Evolutionary conservation across 2,329 filamentous ascomycete genomes (phyloP).

Genomic region (Aureobasidium leucospermi): DNA sequence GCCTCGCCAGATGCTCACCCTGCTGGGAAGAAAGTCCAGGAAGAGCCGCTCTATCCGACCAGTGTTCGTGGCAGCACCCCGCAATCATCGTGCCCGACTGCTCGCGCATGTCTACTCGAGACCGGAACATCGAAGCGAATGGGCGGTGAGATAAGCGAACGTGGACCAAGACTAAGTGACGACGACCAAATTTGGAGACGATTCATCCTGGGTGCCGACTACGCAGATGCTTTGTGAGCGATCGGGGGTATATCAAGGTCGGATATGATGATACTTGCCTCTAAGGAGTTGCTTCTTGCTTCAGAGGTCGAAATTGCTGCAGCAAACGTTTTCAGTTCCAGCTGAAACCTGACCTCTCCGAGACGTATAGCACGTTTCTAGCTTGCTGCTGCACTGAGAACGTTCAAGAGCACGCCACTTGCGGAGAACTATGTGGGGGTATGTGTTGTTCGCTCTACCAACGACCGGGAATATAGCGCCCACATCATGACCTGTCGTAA

Average conservation of each 20-base stretch:
- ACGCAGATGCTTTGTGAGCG: background rate
- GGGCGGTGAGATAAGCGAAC: background rate
- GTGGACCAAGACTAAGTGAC: background rate
- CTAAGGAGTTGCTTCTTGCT: background rate
- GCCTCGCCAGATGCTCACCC: background rate
- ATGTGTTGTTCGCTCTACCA: background rate
- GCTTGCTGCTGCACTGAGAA: background rate
- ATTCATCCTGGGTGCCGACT: slow-evolving; percentile 2
- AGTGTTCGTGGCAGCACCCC: slow-evolving; percentile 1
- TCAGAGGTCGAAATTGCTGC: background rate
- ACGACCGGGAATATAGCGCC: background rate
- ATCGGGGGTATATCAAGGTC: no score
- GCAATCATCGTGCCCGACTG: slow-evolving; percentile 4
- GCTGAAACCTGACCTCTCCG: background rate
- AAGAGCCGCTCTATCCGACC: background rate
- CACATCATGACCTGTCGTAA: background rate
- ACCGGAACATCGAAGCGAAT: background rate
- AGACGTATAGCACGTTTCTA: background rate
- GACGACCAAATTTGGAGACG: slow-evolving; percentile 1
- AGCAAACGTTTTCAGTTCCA: background rate
- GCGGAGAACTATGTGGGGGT: background rate
- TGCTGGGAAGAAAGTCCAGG: background rate
- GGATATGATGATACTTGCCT: background rate
- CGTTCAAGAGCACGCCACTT: background rate
- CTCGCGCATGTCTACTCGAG: slow-evolving; percentile 2